Base-by-base conservation (phyloP, 805 yeast genomes). In the Ogataea trehalophila region DNA sequence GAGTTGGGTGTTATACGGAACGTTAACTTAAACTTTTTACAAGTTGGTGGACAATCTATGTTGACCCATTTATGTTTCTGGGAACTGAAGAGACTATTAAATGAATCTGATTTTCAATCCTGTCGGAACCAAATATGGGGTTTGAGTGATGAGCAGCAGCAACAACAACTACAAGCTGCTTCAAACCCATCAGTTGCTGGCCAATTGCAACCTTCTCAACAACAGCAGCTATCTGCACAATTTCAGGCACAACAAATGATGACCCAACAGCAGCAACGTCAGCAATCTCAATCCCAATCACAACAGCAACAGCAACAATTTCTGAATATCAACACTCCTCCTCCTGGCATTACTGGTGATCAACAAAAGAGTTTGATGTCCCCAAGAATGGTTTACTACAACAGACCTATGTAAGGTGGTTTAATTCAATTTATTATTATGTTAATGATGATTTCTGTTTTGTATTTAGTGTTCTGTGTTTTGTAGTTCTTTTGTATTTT, bases 1-100 rank as follows among this genome's bases (percentile, higher is more conserved):
- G 91, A 84, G 46, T 68, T 85, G 45, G 81, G 83, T 6, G 75
- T 85, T 42, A 85, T 86, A 14, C 79, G 84, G 43, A 74, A 81
- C 33, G 77, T 77, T 2, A 65, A 72, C 33, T 65, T 76, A 39
- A 57, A 58, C 33, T 80, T 66, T 62, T 79, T 67, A 52, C 85
- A 70, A 52, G 83, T 77, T 59, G 87, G 80, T 58, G 90, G 81
- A 5, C 81, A 77, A 58, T 75, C 81, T 18, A 73, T 83, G 52
- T 69, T 85, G 52, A 77, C 86, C 8, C 75, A 79, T 69, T 73
- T 83, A 51, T 81, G 87, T 50, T 81, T 80, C 58, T 79, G 80
- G 61, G 87, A 82, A 57, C 65, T 83, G 55, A 63, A 67, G 44
- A 57, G 63, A 31, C 37, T 66, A 14, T 33, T 58, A 13, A 56